phyloP scores from a whole-genome alignment of 495 filamentous ascomycete species.

The Mytilinidion resinicola region DNA sequence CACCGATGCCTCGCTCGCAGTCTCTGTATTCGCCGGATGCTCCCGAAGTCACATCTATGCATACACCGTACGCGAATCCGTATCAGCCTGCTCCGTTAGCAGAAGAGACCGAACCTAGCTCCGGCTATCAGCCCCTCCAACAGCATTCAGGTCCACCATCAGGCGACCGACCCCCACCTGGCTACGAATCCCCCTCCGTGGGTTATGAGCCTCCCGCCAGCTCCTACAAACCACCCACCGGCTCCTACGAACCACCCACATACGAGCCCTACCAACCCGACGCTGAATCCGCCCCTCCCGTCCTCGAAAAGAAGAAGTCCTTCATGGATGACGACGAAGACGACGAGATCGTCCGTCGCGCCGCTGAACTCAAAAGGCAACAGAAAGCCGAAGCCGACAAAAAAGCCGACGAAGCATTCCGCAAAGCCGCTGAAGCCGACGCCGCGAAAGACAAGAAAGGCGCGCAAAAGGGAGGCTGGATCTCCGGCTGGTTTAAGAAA shows the following conservation, averaged over 20 bases:
- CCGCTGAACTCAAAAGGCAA: conserved; percentile 49
- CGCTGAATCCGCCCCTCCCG: conserved; percentile 28
- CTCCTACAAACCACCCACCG: conserved; percentile 40
- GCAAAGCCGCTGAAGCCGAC: conserved; percentile 79
- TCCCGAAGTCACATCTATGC: not conserved
- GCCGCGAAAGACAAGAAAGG: conserved; percentile 33
- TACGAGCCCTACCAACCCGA: conserved; percentile 44
- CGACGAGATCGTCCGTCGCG: conserved; percentile 46
- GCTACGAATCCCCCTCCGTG: conserved; percentile 31
- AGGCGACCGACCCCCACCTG: conserved; percentile 30
- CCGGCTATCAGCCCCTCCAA: conserved; percentile 25
- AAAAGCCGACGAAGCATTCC: conserved; percentile 68
- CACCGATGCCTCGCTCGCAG: conserved; percentile 7
- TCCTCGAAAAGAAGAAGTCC: conserved; percentile 66
- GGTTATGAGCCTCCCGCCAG: conserved; percentile 45
- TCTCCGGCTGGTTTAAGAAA: conserved; percentile 83
- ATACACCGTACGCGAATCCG: conserved; percentile 13
- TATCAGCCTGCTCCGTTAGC: conserved; percentile 25
- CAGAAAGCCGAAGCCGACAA: conserved; percentile 48
- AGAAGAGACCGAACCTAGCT: conserved; percentile 12
- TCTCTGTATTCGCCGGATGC: conserved; percentile 10
- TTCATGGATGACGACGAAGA: conserved; percentile 75
- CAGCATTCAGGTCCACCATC: conserved; percentile 40
- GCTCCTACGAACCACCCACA: conserved; percentile 35
- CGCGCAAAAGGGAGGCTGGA: conserved; percentile 56